These are phyloP conservation scores for Tolypocladium ophioglossoides DNA, from an alignment of 2,329 filamentous ascomycete genomes.

Conservation along the genomic window DNA sequence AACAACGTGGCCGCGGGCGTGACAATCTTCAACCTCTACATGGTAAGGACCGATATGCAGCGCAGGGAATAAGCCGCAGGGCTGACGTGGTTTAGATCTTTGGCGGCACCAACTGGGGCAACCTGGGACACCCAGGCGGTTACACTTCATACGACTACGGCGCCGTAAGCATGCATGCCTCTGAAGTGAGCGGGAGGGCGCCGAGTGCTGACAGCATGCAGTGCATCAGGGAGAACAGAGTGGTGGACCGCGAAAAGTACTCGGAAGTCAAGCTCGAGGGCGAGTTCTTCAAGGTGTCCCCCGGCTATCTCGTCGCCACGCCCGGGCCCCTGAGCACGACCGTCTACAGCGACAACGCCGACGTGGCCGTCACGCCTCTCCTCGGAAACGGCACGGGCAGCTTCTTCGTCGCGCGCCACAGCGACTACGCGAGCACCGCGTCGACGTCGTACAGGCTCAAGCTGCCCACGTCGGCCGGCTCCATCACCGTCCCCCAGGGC, in stretches of 20 bases:
- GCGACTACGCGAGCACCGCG: constrained; percentile 48
- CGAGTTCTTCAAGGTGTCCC: constrained; percentile 64
- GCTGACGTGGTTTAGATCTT: constrained; percentile 35
- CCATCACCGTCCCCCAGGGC: constrained; percentile 46
- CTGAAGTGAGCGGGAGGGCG: neutral
- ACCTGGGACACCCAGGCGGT: constrained; percentile 57
- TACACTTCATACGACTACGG: constrained; percentile 50
- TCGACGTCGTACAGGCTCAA: constrained; percentile 53
- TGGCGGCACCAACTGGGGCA: constrained; percentile 79
- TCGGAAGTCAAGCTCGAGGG: constrained; percentile 67
- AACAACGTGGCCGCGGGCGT: constrained; percentile 57
- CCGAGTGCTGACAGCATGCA: neutral
- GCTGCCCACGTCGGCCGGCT: constrained; percentile 47
- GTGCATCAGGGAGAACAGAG: constrained; percentile 56
- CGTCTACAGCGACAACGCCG: constrained; percentile 38
- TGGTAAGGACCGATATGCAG: constrained; percentile 34
- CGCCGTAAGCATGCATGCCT: constrained; percentile 20
- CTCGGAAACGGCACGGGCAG: constrained; percentile 39
- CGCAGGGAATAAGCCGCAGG: no score
- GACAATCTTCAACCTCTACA: constrained; percentile 63
- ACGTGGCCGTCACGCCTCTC: constrained; percentile 52
- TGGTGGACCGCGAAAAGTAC: constrained; percentile 63
- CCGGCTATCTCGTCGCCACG: constrained; percentile 53
- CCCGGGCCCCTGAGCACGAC: constrained; percentile 39
- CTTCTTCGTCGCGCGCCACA: constrained; percentile 60